phyloP scores from a whole-genome alignment of 2,329 filamentous ascomycete species.

The Leptographium wingfieldii region DNA sequence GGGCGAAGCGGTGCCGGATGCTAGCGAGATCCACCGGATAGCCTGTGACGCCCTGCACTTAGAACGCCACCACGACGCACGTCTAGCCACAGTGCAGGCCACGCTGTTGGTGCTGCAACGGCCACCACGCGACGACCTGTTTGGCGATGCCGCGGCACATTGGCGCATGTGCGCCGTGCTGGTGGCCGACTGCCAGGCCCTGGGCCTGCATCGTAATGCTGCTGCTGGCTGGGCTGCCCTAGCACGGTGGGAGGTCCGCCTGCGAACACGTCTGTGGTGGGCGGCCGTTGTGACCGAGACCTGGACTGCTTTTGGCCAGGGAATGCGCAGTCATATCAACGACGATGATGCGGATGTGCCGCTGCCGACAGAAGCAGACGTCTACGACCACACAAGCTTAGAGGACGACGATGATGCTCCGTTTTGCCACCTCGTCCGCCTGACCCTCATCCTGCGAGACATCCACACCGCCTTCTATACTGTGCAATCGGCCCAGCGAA shows the following conservation, averaged over 20 bases:
- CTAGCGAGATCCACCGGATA: not conserved
- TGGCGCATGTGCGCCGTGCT: constrained; percentile 1
- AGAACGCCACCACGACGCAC: not conserved
- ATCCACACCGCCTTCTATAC: constrained; percentile 4
- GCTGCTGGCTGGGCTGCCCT: not conserved
- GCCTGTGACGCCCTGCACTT: not conserved
- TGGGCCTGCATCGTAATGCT: constrained; percentile 2
- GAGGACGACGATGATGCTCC: not conserved
- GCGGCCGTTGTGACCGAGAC: constrained; percentile 2
- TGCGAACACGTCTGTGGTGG: constrained; percentile 7
- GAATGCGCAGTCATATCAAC: constrained; percentile 6
- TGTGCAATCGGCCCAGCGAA: not conserved
- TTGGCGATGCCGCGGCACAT: not conserved
- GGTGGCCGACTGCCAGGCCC: not conserved
- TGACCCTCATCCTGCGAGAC: constrained; percentile 4
- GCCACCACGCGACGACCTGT: not conserved
- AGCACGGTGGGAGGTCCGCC: constrained; percentile 2
- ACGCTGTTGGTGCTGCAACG: constrained; percentile 4
- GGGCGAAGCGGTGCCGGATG: not conserved
- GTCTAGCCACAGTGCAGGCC: constrained; percentile 2
- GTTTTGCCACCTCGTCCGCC: not conserved
- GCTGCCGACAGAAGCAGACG: not conserved
- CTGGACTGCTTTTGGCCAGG: constrained; percentile 5
- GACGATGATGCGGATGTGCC: not conserved
- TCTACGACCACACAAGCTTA: not conserved